These are phyloP conservation scores for Zoysia pacifica DNA, from an alignment of 176 grass and related monocot species.

Conservation along the genomic window DNA sequence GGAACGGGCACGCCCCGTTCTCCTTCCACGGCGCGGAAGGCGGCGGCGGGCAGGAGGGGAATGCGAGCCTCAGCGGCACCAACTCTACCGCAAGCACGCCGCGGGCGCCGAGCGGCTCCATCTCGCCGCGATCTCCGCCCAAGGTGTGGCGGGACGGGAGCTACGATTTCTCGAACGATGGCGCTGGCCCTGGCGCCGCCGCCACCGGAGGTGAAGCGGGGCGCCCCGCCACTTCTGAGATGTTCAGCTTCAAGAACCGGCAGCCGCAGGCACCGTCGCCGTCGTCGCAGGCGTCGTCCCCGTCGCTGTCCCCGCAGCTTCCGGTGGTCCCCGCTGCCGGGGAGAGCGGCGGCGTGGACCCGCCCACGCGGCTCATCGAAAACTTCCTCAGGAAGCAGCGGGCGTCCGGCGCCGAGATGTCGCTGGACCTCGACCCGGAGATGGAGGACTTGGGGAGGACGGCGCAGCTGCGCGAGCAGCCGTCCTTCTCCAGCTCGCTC, in stretches of 20 bases:
- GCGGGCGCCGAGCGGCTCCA: not conserved
- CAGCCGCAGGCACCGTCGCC: not conserved
- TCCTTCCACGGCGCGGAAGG: conserved; percentile 7
- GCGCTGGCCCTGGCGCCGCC: not conserved
- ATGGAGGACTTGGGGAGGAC: conserved; percentile 69
- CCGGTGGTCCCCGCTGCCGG: not conserved
- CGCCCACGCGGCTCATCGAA: conserved; percentile 76
- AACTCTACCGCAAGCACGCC: conserved; percentile 19
- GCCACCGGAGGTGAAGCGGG: not conserved
- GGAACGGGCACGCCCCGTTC: conserved; percentile 40
- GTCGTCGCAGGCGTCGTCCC: conserved; percentile 32
- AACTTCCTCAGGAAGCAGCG: conserved; percentile 73
- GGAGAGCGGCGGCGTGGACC: conserved; percentile 50
- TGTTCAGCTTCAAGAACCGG: conserved; percentile 70
- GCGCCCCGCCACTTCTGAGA: not conserved
- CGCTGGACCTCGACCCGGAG: conserved; percentile 72
- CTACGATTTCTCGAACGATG: conserved; percentile 54
- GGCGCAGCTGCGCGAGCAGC: conserved; percentile 16
- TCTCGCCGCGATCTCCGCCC: conserved; percentile 28
- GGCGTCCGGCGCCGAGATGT: conserved; percentile 55
- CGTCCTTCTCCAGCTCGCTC: conserved; percentile 51
- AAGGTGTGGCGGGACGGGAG: conserved; percentile 67
- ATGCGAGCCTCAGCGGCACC: conserved; percentile 18
- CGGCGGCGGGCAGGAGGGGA: conserved; percentile 13
- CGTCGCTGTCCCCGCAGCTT: conserved; percentile 22